Evolutionary conservation across 257 asterid genomes (phyloP).

Genomic region (Solanum rostratum): DNA sequence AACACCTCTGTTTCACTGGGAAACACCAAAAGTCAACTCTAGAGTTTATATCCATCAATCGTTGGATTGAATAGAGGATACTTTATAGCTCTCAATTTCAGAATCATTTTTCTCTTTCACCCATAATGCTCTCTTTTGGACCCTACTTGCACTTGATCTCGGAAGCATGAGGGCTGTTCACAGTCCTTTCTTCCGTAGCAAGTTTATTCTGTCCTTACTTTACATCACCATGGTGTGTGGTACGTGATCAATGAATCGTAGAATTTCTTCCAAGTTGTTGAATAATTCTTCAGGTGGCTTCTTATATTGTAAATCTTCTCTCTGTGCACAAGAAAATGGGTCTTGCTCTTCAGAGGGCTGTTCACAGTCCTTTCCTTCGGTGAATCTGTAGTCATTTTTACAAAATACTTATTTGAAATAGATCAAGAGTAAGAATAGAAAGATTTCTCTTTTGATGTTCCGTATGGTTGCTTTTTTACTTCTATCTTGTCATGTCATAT

Average conservation of each 20-base stretch:
- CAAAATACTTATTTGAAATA: background rate
- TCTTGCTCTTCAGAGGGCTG: background rate
- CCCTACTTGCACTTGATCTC: background rate
- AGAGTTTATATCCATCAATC: too few species aligned
- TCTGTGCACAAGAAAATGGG: background rate
- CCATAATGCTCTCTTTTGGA: background rate
- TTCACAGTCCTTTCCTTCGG: background rate
- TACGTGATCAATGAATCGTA: background rate
- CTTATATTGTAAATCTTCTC: background rate
- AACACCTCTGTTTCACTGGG: too few species aligned
- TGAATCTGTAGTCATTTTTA: background rate
- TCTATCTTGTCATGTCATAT: background rate
- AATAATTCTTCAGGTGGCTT: background rate
- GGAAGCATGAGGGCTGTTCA: background rate
- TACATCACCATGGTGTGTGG: background rate
- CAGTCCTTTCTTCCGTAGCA: background rate
- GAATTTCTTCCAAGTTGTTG: background rate
- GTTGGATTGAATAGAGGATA: too few species aligned
- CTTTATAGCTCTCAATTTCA: too few species aligned
- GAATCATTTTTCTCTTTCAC: background rate
- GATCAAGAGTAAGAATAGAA: background rate
- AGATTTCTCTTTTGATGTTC: background rate
- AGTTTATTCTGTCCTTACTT: background rate
- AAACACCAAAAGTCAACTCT: too few species aligned
- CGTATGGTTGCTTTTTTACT: background rate